Evolutionary conservation across 2,329 filamentous ascomycete genomes (phyloP).

Genomic region (Aphanocladium album): DNA sequence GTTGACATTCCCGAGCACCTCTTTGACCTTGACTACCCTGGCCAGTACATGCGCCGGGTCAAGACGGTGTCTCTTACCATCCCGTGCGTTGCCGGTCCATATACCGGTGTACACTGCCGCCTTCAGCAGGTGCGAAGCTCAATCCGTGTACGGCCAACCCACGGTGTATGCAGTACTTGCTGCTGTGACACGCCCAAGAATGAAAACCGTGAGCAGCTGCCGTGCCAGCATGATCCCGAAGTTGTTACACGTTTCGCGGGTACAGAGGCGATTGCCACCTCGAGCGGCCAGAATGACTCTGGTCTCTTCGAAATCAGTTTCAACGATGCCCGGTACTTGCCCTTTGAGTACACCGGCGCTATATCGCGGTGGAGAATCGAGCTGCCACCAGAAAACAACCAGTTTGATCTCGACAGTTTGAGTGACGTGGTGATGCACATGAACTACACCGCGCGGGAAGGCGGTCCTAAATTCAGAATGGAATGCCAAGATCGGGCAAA

Average conservation of each 20-base stretch:
- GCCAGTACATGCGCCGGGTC: slow-evolving; percentile 34
- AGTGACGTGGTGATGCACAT: slow-evolving; percentile 31
- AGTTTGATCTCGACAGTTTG: slow-evolving; percentile 31
- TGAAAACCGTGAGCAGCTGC: background rate
- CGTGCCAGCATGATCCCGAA: slow-evolving; percentile 6
- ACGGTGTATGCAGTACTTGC: background rate
- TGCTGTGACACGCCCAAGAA: background rate
- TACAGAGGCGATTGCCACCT: slow-evolving; percentile 12
- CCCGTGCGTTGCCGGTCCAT: slow-evolving; percentile 25
- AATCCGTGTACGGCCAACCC: background rate
- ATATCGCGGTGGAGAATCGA: slow-evolving; percentile 28
- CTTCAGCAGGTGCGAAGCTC: slow-evolving; percentile 6
- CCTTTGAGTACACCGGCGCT: slow-evolving; percentile 34
- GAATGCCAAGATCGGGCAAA: slow-evolving; percentile 2
- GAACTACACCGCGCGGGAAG: slow-evolving; percentile 28
- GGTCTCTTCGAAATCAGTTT: slow-evolving; percentile 32
- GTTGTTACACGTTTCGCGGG: slow-evolving; percentile 8
- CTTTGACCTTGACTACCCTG: slow-evolving; percentile 35
- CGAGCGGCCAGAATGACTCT: slow-evolving; percentile 20
- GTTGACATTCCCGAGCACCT: slow-evolving; percentile 27
- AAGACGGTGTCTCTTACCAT: slow-evolving; percentile 28
- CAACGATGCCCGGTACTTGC: slow-evolving; percentile 25
- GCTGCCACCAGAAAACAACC: slow-evolving; percentile 21
- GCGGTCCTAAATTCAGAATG: slow-evolving; percentile 18
- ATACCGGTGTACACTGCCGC: slow-evolving; percentile 18